phyloP scores from a whole-genome alignment of 2,329 filamentous ascomycete genomes.

The Aspergillus sp. region DNA sequence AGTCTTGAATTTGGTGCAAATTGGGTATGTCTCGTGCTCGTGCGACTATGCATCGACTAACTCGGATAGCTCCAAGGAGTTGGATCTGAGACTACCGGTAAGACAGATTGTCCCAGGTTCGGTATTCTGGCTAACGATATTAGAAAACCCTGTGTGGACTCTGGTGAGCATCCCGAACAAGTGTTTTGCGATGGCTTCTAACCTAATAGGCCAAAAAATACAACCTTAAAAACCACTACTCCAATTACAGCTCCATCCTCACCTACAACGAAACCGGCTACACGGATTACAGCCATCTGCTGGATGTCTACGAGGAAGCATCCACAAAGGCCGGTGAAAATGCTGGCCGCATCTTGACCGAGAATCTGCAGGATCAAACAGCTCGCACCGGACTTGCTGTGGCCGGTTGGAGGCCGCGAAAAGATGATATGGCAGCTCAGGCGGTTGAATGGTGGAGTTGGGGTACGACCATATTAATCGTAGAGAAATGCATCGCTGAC shows the following conservation, averaged over 20 bases:
- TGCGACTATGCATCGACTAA: background rate
- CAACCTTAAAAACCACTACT: slow-evolving; percentile 49
- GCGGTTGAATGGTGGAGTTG: slow-evolving; percentile 57
- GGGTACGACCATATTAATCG: slow-evolving; percentile 19
- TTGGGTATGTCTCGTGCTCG: slow-evolving; percentile 43
- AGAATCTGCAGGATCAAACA: slow-evolving; percentile 57
- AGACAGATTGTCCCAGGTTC: slow-evolving; percentile 24
- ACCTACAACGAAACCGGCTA: slow-evolving; percentile 56
- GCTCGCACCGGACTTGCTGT: slow-evolving; percentile 53
- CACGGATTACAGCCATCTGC: slow-evolving; percentile 44
- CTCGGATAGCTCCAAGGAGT: slow-evolving; percentile 36
- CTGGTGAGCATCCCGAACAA: slow-evolving; percentile 7
- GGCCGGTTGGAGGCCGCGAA: slow-evolving; percentile 57
- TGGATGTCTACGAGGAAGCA: slow-evolving; percentile 46
- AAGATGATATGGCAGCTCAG: slow-evolving; percentile 47
- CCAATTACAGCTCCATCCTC: slow-evolving; percentile 52
- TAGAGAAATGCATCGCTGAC: background rate
- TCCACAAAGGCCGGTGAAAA: slow-evolving; percentile 44
- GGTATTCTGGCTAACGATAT: slow-evolving; percentile 1
- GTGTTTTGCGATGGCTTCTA: background rate
- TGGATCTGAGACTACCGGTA: slow-evolving; percentile 19
- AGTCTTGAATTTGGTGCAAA: slow-evolving; percentile 61
- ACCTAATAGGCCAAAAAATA: slow-evolving; percentile 48
- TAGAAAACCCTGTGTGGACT: slow-evolving; percentile 54
- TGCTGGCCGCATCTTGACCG: slow-evolving; percentile 51